Conservation (phyloP, 345 rosid species). For the Toxicodendron radicans region DNA sequence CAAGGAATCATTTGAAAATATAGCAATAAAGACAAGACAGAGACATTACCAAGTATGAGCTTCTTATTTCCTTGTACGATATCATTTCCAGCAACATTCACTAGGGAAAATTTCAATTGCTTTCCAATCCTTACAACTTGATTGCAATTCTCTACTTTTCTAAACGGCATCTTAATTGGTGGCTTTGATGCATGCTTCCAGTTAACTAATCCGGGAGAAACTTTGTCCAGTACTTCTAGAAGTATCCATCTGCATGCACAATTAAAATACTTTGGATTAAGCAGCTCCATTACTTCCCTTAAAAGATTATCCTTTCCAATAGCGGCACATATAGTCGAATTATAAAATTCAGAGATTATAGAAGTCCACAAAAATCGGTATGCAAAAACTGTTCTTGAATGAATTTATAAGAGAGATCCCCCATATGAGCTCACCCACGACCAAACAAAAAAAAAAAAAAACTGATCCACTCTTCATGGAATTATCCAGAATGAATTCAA, state of each 20-base stretch:
- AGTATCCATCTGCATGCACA: constrained; percentile 71
- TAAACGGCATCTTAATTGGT: constrained; percentile 92
- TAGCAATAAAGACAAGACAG: background rate
- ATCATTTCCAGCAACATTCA: constrained; percentile 90
- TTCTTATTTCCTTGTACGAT: constrained; percentile 94
- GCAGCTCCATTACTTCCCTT: background rate
- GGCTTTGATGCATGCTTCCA: constrained; percentile 96
- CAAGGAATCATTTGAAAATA: background rate
- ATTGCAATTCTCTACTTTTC: constrained; percentile 95
- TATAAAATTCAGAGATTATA: no score
- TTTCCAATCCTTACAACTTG: constrained; percentile 83
- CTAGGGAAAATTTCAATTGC: constrained; percentile 74
- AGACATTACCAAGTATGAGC: constrained; percentile 77
- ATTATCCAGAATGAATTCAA: background rate
- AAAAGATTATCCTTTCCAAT: background rate
- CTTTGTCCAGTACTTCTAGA: constrained; percentile 87
- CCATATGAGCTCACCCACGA: background rate
- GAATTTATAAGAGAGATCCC: background rate
- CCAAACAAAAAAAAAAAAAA: background rate
- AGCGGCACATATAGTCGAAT: background rate
- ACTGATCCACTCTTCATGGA: background rate
- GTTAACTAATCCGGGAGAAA: constrained; percentile 77
- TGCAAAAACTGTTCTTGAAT: background rate
- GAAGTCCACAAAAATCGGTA: background rate
- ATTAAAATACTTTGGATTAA: constrained; percentile 2